Evolutionary conservation across 164 flowering plant genomes (phyloP), one percentile per base, ranked within the genome.

Genomic region (Buxus sempervirens): DNA sequence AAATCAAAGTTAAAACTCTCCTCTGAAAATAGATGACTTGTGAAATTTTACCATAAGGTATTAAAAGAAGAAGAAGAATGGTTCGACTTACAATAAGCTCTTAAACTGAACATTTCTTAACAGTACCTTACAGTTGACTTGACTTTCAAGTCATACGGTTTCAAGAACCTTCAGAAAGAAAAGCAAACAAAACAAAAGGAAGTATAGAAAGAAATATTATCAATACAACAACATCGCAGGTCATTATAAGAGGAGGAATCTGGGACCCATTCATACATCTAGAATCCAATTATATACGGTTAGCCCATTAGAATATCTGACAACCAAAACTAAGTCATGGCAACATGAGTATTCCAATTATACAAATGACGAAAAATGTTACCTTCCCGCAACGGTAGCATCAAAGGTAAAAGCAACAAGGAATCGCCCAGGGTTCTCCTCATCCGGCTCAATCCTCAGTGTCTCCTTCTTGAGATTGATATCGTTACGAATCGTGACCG

Each of bases 401-500:
- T 95, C 99, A 64, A 89, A 95, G 9, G 94, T 90, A 78, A 95
- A 95, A 0, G 90, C 75, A 36, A 89, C 95, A 49, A 93, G 86
- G 54, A 75, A 87, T 60, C 67, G 73, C 21, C 96, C 99, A 18
- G 93, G 95, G 67, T 88, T 79, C 64, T 82, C 88, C 79, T 82
- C 90, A 65, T 95, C 99, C 1, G 86, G 76, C 72, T 84, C 99
- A 23, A 95, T 65, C 72, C 80, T 78, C 71, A 95, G 65, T 64
- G 86, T 90, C 72, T 95, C 99, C 83, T 90, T 95, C 90, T 89
- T 92, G 49, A 95, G 63, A 81, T 93, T 92, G 24, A 93, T 91
- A 77, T 90, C 97, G 64, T 93, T 95, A 32, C 91, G 73, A 19
- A 95, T 92, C 4, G 96, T 92, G 10, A 89, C 88, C 7, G 98